phyloP scores from a whole-genome alignment of 2,329 filamentous ascomycete species.

The Claviceps africana region DNA sequence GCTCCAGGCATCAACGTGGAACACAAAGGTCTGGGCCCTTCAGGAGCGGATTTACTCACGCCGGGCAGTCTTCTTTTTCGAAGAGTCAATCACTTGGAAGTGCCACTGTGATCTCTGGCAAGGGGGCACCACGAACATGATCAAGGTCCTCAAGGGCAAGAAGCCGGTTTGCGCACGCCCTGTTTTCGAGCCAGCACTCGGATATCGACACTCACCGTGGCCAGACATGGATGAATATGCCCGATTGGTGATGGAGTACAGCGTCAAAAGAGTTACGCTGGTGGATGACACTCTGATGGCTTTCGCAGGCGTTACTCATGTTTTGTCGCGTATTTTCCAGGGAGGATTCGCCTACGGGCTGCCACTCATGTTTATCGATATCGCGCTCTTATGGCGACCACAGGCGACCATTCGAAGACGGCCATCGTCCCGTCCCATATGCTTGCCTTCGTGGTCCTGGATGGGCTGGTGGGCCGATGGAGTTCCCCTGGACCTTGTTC shows the following conservation, averaged over 20 bases:
- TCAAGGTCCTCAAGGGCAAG: conserved; percentile 18
- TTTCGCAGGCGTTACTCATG: conserved; percentile 27
- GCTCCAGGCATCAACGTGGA: conserved; percentile 25
- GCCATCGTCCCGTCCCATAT: conserved; percentile 21
- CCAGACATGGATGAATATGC: conserved; percentile 32
- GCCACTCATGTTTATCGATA: conserved; percentile 32
- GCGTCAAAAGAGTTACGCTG: conserved; percentile 22
- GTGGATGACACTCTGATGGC: conserved; percentile 29
- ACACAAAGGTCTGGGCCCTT: conserved; percentile 28
- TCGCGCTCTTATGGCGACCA: conserved; percentile 30
- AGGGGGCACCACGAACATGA: conserved; percentile 17
- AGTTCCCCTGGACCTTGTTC: conserved; percentile 25
- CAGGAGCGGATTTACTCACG: conserved; percentile 29
- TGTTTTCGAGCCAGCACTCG: conserved; percentile 20
- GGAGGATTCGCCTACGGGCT: conserved; percentile 31
- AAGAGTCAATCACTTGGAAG: conserved; percentile 29
- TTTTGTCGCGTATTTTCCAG: conserved; percentile 26
- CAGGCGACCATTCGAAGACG: conserved; percentile 27
- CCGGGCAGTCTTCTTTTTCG: conserved; percentile 29
- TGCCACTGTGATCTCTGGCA: conserved; percentile 32
- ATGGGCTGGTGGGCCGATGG: conserved; percentile 34
- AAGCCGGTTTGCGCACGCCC: conserved; percentile 19
- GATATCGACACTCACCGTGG: conserved; percentile 27
- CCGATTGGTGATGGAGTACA: conserved; percentile 30
- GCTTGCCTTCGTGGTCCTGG: conserved; percentile 32